Conservation (phyloP, 2,329 filamentous ascomycete species). For the Colletotrichum sidae region DNA sequence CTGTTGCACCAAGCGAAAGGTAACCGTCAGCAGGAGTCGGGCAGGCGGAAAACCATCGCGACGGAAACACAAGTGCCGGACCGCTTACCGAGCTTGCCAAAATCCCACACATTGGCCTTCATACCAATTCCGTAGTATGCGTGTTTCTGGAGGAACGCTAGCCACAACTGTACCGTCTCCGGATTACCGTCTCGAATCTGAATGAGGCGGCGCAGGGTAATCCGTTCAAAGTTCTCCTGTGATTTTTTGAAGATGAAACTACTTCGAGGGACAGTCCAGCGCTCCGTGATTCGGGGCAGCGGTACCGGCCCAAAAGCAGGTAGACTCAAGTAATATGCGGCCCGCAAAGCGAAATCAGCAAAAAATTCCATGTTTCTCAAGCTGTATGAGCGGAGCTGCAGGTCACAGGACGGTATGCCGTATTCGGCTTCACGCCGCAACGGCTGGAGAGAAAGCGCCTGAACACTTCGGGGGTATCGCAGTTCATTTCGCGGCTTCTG, state of each 20-base stretch:
- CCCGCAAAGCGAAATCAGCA: conserved; percentile 91
- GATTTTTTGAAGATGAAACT: conserved; percentile 98
- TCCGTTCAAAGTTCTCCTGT: conserved; percentile 96
- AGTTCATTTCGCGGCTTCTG: conserved; percentile 31
- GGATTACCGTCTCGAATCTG: conserved; percentile 93
- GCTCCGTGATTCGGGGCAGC: conserved; percentile 85
- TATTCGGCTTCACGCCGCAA: conserved; percentile 79
- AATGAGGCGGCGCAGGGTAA: conserved; percentile 86
- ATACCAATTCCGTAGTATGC: conserved; percentile 97
- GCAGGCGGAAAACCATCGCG: background rate
- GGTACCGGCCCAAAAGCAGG: conserved; percentile 88
- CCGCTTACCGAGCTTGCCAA: conserved; percentile 70
- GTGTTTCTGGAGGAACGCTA: conserved; percentile 91
- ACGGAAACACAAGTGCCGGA: background rate
- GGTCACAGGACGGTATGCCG: conserved; percentile 86
- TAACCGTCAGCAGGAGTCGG: background rate
- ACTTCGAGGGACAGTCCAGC: conserved; percentile 91
- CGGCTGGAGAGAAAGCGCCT: conserved; percentile 87
- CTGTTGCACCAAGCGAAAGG: conserved; percentile 46
- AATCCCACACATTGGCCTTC: conserved; percentile 98
- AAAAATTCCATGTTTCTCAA: conserved; percentile 94
- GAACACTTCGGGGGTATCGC: conserved; percentile 81
- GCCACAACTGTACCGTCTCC: conserved; percentile 89
- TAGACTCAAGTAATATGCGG: conserved; percentile 92
- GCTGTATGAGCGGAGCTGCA: conserved; percentile 93